Base-by-base conservation (phyloP, 1,284 basidiomycete genomes). In the Boletus semigastroideus region DNA sequence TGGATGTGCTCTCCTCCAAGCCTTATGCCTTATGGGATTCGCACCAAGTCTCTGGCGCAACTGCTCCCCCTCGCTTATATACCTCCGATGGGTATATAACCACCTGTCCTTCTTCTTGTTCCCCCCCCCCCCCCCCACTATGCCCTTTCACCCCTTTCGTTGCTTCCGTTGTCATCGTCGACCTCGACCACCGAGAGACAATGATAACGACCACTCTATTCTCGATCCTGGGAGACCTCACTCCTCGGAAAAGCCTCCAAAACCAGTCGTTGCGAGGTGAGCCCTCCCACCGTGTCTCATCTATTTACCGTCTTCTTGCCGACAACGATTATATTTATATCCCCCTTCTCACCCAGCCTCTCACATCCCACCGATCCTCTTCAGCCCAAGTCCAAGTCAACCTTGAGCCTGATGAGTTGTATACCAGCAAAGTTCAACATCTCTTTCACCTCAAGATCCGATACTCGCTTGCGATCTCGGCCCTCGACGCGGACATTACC, bases 351-450 rank as follows among this genome's bases (percentile, higher is more conserved):
- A 64, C 31, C 17, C 44, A 54, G 58, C 10, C 47, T 49, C 27
- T 2, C 41, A 13, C 30, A 20, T 27, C 43, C 46, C 20, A 46
- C 46, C 22, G 43, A 48, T 28, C 0, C 46, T 12, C 43, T 34
- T 2, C 39, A 43, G 13, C 48, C 51, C 10, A 4, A 2, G 47
- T 20, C 11, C 28, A 8, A 67, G 62, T 33, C 39, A 52, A 5
- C 14, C 0, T 53, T 69, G 45, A 53, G 69, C 0, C 52, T 69
- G 45, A 54, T 67, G 45, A 67, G 68, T 8, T 66, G 68, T n/a
- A 58, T 67, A 4, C 59, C 65, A 0, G 68, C 68, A 1, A 70
- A 56, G 30, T 49, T 67, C 25, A 48, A 49, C 19, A 65, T 70
- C 19, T 31, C 55, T 16, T 54, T 69, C 4, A 56, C 64, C 16